Base-by-base conservation (phyloP, 805 yeast species). In the Barnettozyma botsteinii region DNA sequence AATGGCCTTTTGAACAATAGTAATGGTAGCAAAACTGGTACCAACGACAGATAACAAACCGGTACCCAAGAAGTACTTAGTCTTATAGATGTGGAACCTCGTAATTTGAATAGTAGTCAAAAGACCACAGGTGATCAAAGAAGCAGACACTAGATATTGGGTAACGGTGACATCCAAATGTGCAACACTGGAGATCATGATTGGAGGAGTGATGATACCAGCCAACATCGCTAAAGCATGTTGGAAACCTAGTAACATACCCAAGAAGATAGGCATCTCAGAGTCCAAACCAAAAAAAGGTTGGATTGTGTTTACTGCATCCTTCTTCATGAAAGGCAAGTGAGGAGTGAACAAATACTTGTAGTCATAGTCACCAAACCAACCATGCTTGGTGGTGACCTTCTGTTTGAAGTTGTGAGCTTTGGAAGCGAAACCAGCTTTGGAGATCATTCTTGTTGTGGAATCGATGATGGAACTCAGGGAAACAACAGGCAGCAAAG, bases 221-320 rank as follows among this genome's bases (percentile, higher is more conserved):
- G 96, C 96, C 64, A 88, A 65, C 96, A 89, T 88, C 20, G 96
- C 79, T 48, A 88, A 61, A 1, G 95, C 66, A 57, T 88, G 97
- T 65, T 88, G 96, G 47, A 88, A 70, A 14, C 97, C 96, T 25
- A 89, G 71, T 10, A 88, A 41, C 42, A 83, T 59, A 1, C 94
- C 95, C 42, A 88, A 66, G 7, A 83, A 50, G n/a, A 87, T 50
- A 1, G 97, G 97, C 77, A 89, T 79, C 2, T 79, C 85, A 32
- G 80, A 76, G 57, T 87, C 69, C 37, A 88, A 62, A 5, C 93
- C 87, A 52, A 87, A 89, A 62, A 88, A 88, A 0, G 95, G 95
- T 53, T 82, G 87, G 2, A 76, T 65, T 39, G 73, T 73, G 66
- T 61, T 45, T 56, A 60, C 50, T 50, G 61, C 45, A 56, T 61